Percentiles rank a stretch among this genome's conserved stretches.
phyloP scores from a whole-genome alignment of 768 basidiomycete genomes.

The Mycena chlorophos region DNA sequence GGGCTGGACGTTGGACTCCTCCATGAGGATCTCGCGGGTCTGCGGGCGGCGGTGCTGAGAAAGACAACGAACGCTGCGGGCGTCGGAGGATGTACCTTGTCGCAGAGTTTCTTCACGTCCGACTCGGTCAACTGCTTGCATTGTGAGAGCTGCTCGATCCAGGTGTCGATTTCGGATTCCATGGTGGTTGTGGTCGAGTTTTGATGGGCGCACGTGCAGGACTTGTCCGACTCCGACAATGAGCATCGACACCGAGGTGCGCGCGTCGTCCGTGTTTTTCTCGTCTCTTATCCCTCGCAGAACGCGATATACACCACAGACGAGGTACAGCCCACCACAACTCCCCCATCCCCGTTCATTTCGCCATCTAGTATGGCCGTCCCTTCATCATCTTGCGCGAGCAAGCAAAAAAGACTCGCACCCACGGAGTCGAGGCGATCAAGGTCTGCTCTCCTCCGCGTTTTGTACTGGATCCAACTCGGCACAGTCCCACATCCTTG shows the following conservation, averaged over 20 bases:
- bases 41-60: constrained; percentile 51
- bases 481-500: constrained; percentile 87
- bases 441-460: constrained; percentile 56
- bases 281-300: constrained; percentile 35
- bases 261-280: not conserved
- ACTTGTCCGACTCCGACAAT: constrained; percentile 13
- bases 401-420: constrained; percentile 88
- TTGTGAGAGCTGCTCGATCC: constrained; percentile 95
- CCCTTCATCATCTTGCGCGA: constrained; percentile 98
- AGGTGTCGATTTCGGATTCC: constrained; percentile 87
- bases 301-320: constrained; percentile 86
- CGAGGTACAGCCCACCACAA: constrained; percentile 50
- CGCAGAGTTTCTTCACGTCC: constrained; percentile 97
- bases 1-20: constrained; percentile 98
- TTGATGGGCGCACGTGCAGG: constrained; percentile 35
- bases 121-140: constrained; percentile 96
- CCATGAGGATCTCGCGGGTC: constrained; percentile 98
- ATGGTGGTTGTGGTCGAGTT: constrained; percentile 38
- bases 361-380: constrained; percentile 71
- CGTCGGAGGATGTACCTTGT: constrained; percentile 74
- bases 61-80: constrained; percentile 19
- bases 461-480: constrained; percentile 14
- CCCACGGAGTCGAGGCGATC: constrained; percentile 92
- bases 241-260: constrained; percentile 16
- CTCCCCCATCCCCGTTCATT: not conserved